phyloP scores from a whole-genome alignment of 495 filamentous ascomycete genomes.

The Thozetella sp. region DNA sequence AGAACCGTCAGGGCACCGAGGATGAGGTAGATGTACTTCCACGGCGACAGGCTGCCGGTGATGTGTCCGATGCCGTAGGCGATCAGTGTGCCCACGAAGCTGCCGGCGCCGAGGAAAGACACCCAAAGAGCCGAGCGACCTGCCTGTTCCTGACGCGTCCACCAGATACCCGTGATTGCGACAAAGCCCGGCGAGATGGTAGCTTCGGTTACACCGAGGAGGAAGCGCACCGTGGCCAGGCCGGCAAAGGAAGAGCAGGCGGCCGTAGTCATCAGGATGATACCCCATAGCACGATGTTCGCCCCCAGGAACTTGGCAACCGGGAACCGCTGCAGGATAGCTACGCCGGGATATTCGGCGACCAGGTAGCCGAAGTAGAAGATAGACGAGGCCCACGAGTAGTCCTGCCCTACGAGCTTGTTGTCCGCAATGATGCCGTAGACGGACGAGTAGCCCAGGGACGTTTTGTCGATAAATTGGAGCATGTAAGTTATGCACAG shows the following conservation, averaged over 20 bases:
- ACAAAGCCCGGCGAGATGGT: slow-evolving; percentile 21
- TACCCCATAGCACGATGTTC: slow-evolving; percentile 17
- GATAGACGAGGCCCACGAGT: slow-evolving; percentile 45
- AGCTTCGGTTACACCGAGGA: slow-evolving; percentile 20
- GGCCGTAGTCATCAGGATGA: slow-evolving; percentile 15
- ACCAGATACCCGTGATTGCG: slow-evolving; percentile 21
- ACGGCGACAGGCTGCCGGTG: slow-evolving; percentile 21
- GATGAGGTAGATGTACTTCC: slow-evolving; percentile 44
- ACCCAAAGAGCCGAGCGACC: slow-evolving; percentile 40
- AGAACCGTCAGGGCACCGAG: slow-evolving; percentile 42
- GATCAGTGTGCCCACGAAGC: slow-evolving; percentile 22
- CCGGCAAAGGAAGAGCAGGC: slow-evolving; percentile 22
- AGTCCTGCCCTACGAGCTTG: slow-evolving; percentile 37
- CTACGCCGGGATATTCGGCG: slow-evolving; percentile 52
- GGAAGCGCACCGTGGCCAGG: slow-evolving; percentile 16
- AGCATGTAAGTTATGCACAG: slow-evolving; percentile 18
- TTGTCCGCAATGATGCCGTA: slow-evolving; percentile 20
- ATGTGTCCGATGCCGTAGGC: slow-evolving; percentile 22
- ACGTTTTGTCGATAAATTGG: slow-evolving; percentile 18
- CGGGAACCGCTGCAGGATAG: slow-evolving; percentile 44
- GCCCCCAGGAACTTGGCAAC: slow-evolving; percentile 44
- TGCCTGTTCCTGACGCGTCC: slow-evolving; percentile 20
- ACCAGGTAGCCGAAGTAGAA: slow-evolving; percentile 34
- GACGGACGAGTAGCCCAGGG: slow-evolving; percentile 16
- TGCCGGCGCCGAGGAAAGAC: slow-evolving; percentile 39